Evolutionary conservation across 257 asterid genomes (phyloP).

Genomic region (Przewalskia tangutica): DNA sequence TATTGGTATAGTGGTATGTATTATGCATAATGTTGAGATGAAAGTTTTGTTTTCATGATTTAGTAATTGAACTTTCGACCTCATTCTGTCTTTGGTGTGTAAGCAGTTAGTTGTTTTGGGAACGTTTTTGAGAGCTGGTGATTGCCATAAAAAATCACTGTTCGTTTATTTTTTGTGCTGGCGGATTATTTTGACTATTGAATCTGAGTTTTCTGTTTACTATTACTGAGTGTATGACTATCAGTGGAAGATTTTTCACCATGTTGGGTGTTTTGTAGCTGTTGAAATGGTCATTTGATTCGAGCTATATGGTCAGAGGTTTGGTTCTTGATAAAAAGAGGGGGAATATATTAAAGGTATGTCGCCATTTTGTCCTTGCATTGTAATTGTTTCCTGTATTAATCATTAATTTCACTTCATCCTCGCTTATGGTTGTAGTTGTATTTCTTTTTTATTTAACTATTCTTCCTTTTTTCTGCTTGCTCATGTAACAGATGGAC

Average conservation of each 20-base stretch:
- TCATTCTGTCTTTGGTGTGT: neutral
- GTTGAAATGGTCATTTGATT: conserved; percentile 77
- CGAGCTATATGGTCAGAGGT: conserved; percentile 99
- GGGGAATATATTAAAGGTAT: conserved; percentile 89
- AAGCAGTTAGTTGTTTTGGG: neutral
- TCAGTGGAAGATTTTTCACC: conserved; percentile 13
- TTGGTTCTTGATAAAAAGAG: conserved; percentile 90
- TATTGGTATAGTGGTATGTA: neutral
- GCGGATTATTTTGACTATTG: neutral
- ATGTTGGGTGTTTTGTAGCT: conserved; percentile 38
- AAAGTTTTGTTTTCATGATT: neutral
- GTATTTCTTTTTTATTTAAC: neutral
- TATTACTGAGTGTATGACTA: neutral
- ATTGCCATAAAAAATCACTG: neutral
- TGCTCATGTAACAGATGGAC: conserved; percentile 62
- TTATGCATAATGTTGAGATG: neutral
- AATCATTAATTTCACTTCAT: neutral
- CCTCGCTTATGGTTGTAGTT: neutral
- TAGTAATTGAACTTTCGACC: neutral
- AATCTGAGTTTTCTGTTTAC: neutral
- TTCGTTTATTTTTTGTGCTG: neutral
- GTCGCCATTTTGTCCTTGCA: conserved; percentile 13
- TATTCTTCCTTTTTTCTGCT: neutral
- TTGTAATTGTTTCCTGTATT: neutral
- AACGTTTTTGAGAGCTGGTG: neutral